Base-by-base conservation (phyloP, 768 basidiomycete species). In the Xerocomus brunneocitrinus region DNA sequence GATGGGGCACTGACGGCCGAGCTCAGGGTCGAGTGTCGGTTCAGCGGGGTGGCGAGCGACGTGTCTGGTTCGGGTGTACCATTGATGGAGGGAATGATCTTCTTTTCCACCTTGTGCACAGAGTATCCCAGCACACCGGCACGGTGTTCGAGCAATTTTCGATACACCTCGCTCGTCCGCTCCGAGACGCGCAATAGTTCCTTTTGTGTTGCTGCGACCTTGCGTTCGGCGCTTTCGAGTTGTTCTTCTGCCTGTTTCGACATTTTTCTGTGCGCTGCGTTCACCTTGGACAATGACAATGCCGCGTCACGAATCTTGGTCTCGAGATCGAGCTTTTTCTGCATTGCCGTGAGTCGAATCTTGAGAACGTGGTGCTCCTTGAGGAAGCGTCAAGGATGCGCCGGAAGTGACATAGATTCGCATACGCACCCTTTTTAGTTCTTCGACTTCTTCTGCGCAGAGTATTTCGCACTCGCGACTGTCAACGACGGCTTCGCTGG, bases 401-500 rank as follows among this genome's bases (percentile, higher is more conserved):
- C 3, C 13, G 25, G 30, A 47, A 38, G 75, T 8, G 68, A 75
- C 56, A 13, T 7, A 40, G 31, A 31, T 36, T 6, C 22, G 42
- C 14, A 19, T 16, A 22, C 76, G 35, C 55, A 84, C 85, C 76
- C 83, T 83, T 70, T 86, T 89, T 58, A 85, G 73, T 31, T 80
- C 80, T 53, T 88, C 85, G 14, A 87, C 81, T 60, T 86, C 81
- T 44, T 89, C 86, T 56, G 84, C 79, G 50, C 78, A 81, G 41
- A 95, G 75, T 22, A 97, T 85, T 49, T 86, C 83, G 64, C 82
- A 90, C 42, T 83, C 82, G 30, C 88, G 83, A 62, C 90, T 90
- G 62, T 98, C 93, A n/a, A 98, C 85, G 39, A 91, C 82, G 5
- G 95, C 95, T 70, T 98, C 93, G 50, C 93, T 93, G 39, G 94